Conservation (phyloP, 768 basidiomycete genomes). For the Hydnum rufescens region DNA sequence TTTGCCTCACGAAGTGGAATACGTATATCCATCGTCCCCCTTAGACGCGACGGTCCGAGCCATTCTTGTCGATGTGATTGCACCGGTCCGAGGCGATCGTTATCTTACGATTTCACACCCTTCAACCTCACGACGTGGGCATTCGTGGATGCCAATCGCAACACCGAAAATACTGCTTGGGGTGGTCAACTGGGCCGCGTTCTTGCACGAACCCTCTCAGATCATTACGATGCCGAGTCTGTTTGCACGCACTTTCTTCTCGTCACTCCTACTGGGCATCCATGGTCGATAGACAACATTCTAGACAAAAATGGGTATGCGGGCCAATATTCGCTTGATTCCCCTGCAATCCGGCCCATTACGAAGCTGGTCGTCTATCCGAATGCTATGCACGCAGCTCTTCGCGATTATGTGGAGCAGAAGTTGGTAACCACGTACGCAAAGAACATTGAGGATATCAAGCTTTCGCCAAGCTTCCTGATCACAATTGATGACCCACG, state of each 20-base stretch:
- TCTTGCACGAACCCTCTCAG: slow-evolving; percentile 51
- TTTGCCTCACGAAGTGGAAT: too few relatives aligned
- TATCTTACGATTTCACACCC: slow-evolving; percentile 63
- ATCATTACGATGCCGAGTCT: slow-evolving; percentile 46
- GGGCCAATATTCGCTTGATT: slow-evolving; percentile 34
- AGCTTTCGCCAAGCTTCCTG: not conserved
- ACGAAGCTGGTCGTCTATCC: slow-evolving; percentile 16
- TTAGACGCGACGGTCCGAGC: slow-evolving; percentile 65
- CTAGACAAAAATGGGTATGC: slow-evolving; percentile 34
- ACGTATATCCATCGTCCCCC: too few relatives aligned
- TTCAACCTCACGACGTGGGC: slow-evolving; percentile 71
- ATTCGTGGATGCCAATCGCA: not conserved
- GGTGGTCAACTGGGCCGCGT: slow-evolving; percentile 26
- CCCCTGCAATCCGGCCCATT: slow-evolving; percentile 22
- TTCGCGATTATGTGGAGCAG: not conserved
- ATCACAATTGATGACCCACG: not conserved
- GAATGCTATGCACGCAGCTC: not conserved
- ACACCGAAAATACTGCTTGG: not conserved
- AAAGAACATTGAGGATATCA: not conserved
- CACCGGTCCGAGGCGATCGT: slow-evolving; percentile 68
- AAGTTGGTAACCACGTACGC: not conserved
- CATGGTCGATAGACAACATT: slow-evolving; percentile 34
- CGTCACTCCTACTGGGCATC: slow-evolving; percentile 36
- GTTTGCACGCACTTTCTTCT: slow-evolving; percentile 74
- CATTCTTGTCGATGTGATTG: slow-evolving; percentile 68